Conservation (phyloP, 2,329 filamentous ascomycete genomes). For the Colletotrichum plurivorum region DNA sequence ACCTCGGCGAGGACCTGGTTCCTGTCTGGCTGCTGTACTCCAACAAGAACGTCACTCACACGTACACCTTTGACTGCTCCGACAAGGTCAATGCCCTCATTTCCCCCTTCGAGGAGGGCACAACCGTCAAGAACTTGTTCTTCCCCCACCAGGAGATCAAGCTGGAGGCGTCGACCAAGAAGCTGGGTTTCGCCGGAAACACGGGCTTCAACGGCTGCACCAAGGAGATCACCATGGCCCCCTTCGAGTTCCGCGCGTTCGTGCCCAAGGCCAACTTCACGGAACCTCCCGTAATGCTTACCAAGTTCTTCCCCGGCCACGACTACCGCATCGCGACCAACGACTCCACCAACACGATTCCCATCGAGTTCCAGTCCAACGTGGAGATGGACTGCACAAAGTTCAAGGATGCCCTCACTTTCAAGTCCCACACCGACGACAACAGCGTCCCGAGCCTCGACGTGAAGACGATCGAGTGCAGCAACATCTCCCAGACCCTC, state of each 20-base stretch:
- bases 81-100: slow-evolving; percentile 63
- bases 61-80: slow-evolving; percentile 70
- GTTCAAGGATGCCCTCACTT: slow-evolving; percentile 62
- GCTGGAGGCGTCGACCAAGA: slow-evolving; percentile 60
- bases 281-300: slow-evolving; percentile 69
- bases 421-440: slow-evolving; percentile 67
- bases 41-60: slow-evolving; percentile 62
- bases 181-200: slow-evolving; percentile 63
- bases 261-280: slow-evolving; percentile 67
- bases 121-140: slow-evolving; percentile 74
- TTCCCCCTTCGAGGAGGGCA: slow-evolving; percentile 68
- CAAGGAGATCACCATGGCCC: slow-evolving; percentile 62
- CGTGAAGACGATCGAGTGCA: slow-evolving; percentile 60
- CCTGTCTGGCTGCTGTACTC: slow-evolving; percentile 69
- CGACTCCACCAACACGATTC: slow-evolving; percentile 38
- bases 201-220: slow-evolving; percentile 69
- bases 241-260: slow-evolving; percentile 73
- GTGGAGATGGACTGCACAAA: slow-evolving; percentile 71
- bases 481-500: slow-evolving; percentile 50
- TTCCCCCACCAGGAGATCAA: slow-evolving; percentile 71
- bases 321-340: slow-evolving; percentile 68
- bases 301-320: slow-evolving; percentile 72
- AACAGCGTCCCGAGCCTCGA: slow-evolving; percentile 60
- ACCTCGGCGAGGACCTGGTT: slow-evolving; percentile 61
- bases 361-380: slow-evolving; percentile 71